A percentile compares a stretch with the other conserved stretches of the same genome.
These are phyloP conservation scores for Trichophaea hybrida DNA, from an alignment of 2,329 filamentous ascomycete species.

Conservation along the genomic window DNA sequence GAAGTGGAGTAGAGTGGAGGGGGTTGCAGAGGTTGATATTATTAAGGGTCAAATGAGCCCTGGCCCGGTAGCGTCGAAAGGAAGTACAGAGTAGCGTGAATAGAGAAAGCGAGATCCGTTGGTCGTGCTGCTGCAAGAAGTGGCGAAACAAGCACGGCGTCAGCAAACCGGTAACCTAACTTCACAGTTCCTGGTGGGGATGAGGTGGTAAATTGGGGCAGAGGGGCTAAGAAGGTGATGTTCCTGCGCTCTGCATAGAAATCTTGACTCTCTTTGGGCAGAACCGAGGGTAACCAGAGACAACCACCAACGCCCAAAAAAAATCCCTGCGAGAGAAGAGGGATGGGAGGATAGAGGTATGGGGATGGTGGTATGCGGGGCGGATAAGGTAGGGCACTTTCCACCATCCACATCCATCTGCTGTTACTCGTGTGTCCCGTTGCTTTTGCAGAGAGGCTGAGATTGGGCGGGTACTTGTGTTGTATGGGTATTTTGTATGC, in stretches of 20 bases:
- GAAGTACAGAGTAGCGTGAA: constrained; percentile 1
- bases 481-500: no score
- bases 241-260: no score
- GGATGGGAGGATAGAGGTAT: constrained; percentile 16
- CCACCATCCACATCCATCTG: neutral
- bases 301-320: neutral
- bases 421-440: no score
- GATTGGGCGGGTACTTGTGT: no score
- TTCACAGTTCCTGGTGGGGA: neutral
- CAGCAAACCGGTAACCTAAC: neutral
- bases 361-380: neutral
- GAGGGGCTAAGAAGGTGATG: neutral
- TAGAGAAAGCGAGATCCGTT: neutral
- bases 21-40: neutral
- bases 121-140: neutral
- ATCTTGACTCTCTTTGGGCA: neutral
- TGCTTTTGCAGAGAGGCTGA: neutral
- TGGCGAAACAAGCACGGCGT: neutral
- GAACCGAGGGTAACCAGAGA: constrained; percentile 1
- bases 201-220: neutral
- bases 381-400: neutral
- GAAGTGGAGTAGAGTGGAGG: neutral
- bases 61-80: constrained; percentile 3
- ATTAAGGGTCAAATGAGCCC: constrained; percentile 2
- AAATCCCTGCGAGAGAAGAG: neutral